phyloP scores from a whole-genome alignment of 345 rosid genomes.

The Angophora floribunda region DNA sequence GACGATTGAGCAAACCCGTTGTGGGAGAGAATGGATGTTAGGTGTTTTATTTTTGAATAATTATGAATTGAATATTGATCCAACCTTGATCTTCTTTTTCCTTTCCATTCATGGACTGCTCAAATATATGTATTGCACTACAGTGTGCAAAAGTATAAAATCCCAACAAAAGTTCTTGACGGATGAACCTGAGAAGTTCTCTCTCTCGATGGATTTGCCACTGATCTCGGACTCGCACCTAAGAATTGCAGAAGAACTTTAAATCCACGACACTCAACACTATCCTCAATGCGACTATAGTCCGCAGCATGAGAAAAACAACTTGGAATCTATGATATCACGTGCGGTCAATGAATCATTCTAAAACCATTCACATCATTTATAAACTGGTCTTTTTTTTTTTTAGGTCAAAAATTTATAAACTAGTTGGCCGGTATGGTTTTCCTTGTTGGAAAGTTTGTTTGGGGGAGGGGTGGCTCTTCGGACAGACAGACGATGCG shows the following conservation, averaged over 20 bases:
- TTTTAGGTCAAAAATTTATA: neutral
- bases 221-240: neutral
- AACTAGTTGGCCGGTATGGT: neutral
- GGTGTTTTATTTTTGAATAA: neutral
- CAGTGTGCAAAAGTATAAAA: neutral
- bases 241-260: neutral
- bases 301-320: neutral
- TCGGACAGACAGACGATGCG: neutral
- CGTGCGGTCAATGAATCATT: neutral
- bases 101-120: neutral
- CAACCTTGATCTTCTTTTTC: neutral
- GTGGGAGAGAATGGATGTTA: neutral
- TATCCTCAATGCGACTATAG: neutral
- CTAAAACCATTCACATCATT: neutral
- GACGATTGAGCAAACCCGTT: neutral
- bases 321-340: neutral
- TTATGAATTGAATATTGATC: neutral
- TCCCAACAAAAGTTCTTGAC: neutral
- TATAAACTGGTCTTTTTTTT: neutral
- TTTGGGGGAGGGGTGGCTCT: neutral
- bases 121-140: neutral
- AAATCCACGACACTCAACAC: neutral
- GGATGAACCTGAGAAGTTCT: neutral
- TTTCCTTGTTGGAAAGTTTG: neutral
- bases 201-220: neutral